Evolutionary conservation across 2,329 filamentous ascomycete species (phyloP).

Genomic region (Torrubiella hemipterigena): DNA sequence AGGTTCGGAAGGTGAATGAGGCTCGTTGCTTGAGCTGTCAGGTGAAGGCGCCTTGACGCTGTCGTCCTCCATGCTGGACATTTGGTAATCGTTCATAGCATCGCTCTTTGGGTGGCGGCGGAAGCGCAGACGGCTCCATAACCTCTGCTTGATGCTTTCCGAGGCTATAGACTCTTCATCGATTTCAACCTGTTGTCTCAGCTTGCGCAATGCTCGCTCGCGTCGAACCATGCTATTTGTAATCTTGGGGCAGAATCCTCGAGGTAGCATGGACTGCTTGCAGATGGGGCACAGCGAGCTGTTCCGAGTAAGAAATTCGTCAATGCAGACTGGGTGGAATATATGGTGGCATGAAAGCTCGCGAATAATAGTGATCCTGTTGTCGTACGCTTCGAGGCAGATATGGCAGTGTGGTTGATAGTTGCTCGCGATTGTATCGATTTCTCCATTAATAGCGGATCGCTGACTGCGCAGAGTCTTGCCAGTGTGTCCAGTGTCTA

Average conservation of each 20-base stretch:
- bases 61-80: no score
- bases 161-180: conserved; percentile 23
- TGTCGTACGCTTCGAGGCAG: conserved; percentile 70
- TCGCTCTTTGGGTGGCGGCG: no score
- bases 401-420: conserved; percentile 82
- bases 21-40: no score
- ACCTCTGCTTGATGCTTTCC: no score
- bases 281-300: conserved; percentile 87
- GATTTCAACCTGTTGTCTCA: conserved; percentile 40
- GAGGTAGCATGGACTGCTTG: conserved; percentile 70
- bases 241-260: conserved; percentile 53
- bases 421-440: conserved; percentile 35
- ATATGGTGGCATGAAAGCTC: conserved; percentile 86
- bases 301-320: conserved; percentile 64
- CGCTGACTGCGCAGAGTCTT: conserved; percentile 24
- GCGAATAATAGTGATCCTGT: conserved; percentile 59
- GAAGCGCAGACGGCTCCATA: no score
- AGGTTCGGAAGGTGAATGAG: no score
- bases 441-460: conserved; percentile 20
- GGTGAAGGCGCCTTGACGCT: no score
- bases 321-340: conserved; percentile 86
- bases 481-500: conserved; percentile 12
- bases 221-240: conserved; percentile 81
- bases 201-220: conserved; percentile 55
- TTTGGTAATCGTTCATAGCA: no score